Evolutionary conservation across 1,284 basidiomycete species (phyloP).

Genomic region (Melampsora larici-populina): DNA sequence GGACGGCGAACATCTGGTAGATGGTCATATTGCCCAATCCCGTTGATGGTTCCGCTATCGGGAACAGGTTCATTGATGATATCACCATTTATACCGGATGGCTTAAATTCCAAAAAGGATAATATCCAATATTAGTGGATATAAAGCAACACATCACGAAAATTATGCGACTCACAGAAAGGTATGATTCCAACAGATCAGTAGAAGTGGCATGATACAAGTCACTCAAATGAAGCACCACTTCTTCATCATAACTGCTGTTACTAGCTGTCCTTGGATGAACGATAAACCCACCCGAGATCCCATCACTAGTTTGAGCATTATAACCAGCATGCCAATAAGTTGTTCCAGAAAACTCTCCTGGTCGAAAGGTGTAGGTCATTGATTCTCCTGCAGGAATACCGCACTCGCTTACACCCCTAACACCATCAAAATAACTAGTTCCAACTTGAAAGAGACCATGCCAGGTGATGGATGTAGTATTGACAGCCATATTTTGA

Average conservation of each 20-base stretch:
- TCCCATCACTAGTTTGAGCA: conserved; percentile 34
- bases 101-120: not conserved
- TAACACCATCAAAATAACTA: conserved; percentile 45
- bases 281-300: conserved; percentile 38
- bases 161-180: conserved; percentile 24
- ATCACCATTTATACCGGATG: conserved; percentile 31
- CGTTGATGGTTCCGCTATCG: conserved; percentile 39
- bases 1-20: conserved; percentile 18
- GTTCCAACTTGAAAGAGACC: conserved; percentile 45
- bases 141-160: not conserved
- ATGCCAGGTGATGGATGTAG: conserved; percentile 46
- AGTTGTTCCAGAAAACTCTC: conserved; percentile 44
- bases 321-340: conserved; percentile 45
- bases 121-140: not conserved
- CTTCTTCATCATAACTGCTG: conserved; percentile 35
- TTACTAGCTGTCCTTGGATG: conserved; percentile 31
- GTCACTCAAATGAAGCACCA: conserved; percentile 39
- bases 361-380: conserved; percentile 45
- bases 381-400: conserved; percentile 47
- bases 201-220: conserved; percentile 37
- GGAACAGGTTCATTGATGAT: conserved; percentile 35
- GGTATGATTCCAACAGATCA: conserved; percentile 19
- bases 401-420: conserved; percentile 51
- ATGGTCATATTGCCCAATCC: conserved; percentile 41
- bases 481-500: conserved; percentile 44